phyloP scores from a whole-genome alignment of 2,329 filamentous ascomycete species.

The Aspergillus pseudotamarii region DNA sequence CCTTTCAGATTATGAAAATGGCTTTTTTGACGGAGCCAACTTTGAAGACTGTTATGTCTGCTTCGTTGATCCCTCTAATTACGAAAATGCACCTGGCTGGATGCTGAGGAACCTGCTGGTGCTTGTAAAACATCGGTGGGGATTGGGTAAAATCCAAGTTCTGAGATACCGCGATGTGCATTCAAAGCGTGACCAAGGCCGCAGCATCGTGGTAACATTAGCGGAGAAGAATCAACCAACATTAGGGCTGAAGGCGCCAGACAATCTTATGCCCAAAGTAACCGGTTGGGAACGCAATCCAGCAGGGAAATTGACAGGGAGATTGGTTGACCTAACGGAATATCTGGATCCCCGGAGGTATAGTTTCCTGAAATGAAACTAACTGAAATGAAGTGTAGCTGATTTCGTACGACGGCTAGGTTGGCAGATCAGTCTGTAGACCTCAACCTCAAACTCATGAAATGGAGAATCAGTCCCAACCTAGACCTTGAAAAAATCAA shows the following conservation, averaged over 20 bases:
- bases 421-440: slow-evolving; percentile 94
- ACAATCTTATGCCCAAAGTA: slow-evolving; percentile 72
- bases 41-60: slow-evolving; percentile 79
- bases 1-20: slow-evolving; percentile 76
- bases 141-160: slow-evolving; percentile 75
- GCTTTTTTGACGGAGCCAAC: slow-evolving; percentile 77
- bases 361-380: neutral
- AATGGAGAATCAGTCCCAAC: slow-evolving; percentile 91
- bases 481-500: slow-evolving; percentile 89
- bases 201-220: slow-evolving; percentile 76
- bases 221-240: slow-evolving; percentile 35
- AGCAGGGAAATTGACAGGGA: slow-evolving; percentile 74
- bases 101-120: slow-evolving; percentile 87
- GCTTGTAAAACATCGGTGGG: slow-evolving; percentile 79
- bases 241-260: slow-evolving; percentile 30
- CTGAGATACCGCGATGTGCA: slow-evolving; percentile 89
- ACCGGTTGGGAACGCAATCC: slow-evolving; percentile 93
- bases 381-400: slow-evolving; percentile 3
- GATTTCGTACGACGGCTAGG: slow-evolving; percentile 29
- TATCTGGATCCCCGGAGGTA: slow-evolving; percentile 85
- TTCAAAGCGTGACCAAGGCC: slow-evolving; percentile 73
- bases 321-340: slow-evolving; percentile 80
- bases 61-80: slow-evolving; percentile 92
- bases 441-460: slow-evolving; percentile 96
- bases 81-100: slow-evolving; percentile 85